Base-by-base conservation (phyloP, 345 rosid species). In the Raphanus raphanistrum region DNA sequence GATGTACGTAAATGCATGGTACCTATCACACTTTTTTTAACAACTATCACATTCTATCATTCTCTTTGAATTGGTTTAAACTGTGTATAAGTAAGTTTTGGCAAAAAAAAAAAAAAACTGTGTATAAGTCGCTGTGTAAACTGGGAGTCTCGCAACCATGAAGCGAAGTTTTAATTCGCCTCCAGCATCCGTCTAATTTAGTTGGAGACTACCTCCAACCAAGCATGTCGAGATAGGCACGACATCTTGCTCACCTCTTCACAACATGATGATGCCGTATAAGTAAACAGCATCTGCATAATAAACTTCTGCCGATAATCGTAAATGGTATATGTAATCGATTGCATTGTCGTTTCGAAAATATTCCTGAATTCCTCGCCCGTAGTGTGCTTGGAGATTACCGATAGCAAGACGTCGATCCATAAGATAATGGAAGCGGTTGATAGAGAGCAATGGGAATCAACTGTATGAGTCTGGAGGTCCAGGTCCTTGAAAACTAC, bases 401-500 rank as follows among this genome's bases (percentile, higher is more conserved):
- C 50, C 50, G n/a, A n/a, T 43, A 43, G 50, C n/a, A 43, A 43
- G 50, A 11, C 50, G 3, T 43, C 4, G n/a, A 43, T 43, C 5
- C 50, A 11, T 43, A 43, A 43, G 50, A 43, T 43, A 3, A 43
- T 11, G n/a, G 50, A 10, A 11, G 11, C 50, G n/a, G 50, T 11
- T 1, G 5, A 43, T 43, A 11, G 50, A 43, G 50, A 11, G n/a
- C 41, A 35, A 35, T 35, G 41, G 41, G 41, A 2, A 5, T n/a
- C n/a, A 6, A 7, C 7, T 35, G 41, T 35, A 35, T 35, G 41
- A 11, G n/a, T 43, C 50, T 8, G 12, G 45, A 43, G 50, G n/a
- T 43, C 12, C 50, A 8, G 75, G 72, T 55, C 68, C 68, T 76
- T 76, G 77, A 55, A 63, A 62, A 54, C 33, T 73, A 63, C 12